Conservation (phyloP, 1,284 basidiomycete species). For the Puccinia horiana region DNA sequence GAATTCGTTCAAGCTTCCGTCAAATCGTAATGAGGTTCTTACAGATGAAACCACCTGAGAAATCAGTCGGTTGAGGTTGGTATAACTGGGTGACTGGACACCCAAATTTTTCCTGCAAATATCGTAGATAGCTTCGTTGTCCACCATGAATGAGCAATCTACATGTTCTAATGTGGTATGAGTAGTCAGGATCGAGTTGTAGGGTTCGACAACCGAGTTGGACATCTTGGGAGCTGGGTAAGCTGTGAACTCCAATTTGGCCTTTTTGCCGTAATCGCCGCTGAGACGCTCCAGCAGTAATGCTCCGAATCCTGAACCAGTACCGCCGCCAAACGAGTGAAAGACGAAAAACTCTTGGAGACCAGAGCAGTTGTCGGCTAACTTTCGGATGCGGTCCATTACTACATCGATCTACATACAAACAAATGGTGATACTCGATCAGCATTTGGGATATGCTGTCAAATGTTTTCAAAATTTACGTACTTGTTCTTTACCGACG, state of each 20-base stretch:
- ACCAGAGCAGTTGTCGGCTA: conserved; percentile 96
- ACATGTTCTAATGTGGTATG: conserved; percentile 99
- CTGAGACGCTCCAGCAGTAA: conserved; percentile 93
- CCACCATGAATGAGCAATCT: conserved; percentile 99
- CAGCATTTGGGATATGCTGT: neutral
- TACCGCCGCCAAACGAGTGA: conserved; percentile 99
- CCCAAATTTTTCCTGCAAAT: conserved; percentile 96
- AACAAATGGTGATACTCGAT: neutral
- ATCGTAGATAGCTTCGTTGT: conserved; percentile 91
- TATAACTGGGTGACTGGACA: conserved; percentile 82
- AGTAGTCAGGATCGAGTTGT: conserved; percentile 97
- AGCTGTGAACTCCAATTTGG: conserved; percentile 97
- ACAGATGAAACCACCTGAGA: conserved; percentile 94
- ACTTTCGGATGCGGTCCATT: conserved; percentile 91
- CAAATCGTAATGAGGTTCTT: conserved; percentile 95
- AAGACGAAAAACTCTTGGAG: conserved; percentile 99
- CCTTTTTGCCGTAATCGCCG: conserved; percentile 98
- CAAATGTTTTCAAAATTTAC: neutral
- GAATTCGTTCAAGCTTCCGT: conserved; percentile 96
- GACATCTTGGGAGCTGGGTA: conserved; percentile 96
- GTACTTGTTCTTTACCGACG: conserved; percentile 88
- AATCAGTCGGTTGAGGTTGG: conserved; percentile 93
- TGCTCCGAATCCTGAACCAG: conserved; percentile 98
- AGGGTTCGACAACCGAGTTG: conserved; percentile 96
- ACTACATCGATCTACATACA: conserved; percentile 66